phyloP scores from a whole-genome alignment of 257 asterid genomes.

The Salvia miltiorrhiza region DNA sequence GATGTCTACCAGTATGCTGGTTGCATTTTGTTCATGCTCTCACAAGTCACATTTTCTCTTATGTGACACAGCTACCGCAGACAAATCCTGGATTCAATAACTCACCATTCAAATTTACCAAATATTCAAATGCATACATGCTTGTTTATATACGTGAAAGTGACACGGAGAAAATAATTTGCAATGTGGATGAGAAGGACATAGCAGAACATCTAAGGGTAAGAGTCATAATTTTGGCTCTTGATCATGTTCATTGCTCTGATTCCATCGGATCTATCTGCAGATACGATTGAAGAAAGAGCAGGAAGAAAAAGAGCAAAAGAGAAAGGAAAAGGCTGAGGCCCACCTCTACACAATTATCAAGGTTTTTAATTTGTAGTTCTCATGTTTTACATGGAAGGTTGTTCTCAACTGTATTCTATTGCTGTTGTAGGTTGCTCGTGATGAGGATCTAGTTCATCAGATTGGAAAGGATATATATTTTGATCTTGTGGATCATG shows the following conservation, averaged over 20 bases:
- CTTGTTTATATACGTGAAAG: conserved; percentile 84
- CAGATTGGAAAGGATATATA: conserved; percentile 79
- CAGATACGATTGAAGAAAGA: conserved; percentile 78
- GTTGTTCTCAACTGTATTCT: neutral
- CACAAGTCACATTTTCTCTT: conserved; percentile 10
- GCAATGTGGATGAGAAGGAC: conserved; percentile 83
- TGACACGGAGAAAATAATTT: conserved; percentile 71
- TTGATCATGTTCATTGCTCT: conserved; percentile 14
- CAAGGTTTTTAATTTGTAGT: conserved; percentile 41
- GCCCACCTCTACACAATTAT: conserved; percentile 85
- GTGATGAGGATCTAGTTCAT: conserved; percentile 63
- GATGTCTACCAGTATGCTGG: conserved; percentile 5
- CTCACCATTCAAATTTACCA: conserved; percentile 76
- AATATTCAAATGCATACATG: conserved; percentile 81
- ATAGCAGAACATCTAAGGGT: conserved; percentile 84
- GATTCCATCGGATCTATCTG: conserved; percentile 11
- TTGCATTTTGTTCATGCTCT: conserved; percentile 12
- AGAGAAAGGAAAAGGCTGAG: conserved; percentile 74
- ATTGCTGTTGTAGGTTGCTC: conserved; percentile 58
- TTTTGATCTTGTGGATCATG: conserved; percentile 94
- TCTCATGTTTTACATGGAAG: neutral
- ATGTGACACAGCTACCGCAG: conserved; percentile 57
- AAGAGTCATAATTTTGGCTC: conserved; percentile 21
- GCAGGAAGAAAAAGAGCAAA: conserved; percentile 77
- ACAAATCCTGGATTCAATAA: conserved; percentile 77